These are phyloP conservation scores for Eutrema yunnanense DNA, from an alignment of 345 rosid species.

Conservation along the genomic window DNA sequence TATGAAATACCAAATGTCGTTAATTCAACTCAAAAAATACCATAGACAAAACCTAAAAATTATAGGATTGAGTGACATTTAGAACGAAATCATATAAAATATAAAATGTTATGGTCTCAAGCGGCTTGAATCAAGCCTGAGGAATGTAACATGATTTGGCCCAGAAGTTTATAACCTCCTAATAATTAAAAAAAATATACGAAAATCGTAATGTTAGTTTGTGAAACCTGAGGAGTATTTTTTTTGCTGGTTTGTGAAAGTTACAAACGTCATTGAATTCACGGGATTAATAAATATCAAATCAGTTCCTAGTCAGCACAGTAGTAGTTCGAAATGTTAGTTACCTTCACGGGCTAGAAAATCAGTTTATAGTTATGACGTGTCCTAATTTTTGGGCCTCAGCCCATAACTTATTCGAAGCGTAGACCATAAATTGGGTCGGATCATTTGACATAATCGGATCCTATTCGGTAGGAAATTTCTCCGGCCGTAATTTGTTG, in stretches of 20 bases:
- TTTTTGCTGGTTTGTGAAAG: not conserved
- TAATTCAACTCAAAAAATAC: no score
- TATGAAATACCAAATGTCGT: no score
- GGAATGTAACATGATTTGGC: no score
- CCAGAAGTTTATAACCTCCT: no score
- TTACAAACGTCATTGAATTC: not conserved
- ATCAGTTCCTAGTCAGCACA: not conserved
- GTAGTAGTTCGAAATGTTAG: not conserved
- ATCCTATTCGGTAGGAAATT: slow-evolving; percentile 13
- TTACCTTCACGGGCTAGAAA: slow-evolving; percentile 10
- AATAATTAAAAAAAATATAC: no score
- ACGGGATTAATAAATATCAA: slow-evolving; percentile 1
- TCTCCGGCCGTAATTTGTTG: slow-evolving; percentile 20
- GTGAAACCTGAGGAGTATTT: no score
- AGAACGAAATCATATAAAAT: no score
- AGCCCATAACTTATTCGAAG: not conserved
- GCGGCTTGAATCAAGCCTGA: no score
- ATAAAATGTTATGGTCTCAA: no score
- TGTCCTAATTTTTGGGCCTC: not conserved
- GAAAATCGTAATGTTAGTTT: no score
- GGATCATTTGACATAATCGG: slow-evolving; percentile 8
- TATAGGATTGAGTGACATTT: no score
- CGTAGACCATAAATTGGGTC: not conserved
- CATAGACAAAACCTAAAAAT: no score
- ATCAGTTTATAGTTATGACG: not conserved